Evolutionary conservation across 805 yeast genomes (phyloP).

Genomic region (Lachancea sp.): DNA sequence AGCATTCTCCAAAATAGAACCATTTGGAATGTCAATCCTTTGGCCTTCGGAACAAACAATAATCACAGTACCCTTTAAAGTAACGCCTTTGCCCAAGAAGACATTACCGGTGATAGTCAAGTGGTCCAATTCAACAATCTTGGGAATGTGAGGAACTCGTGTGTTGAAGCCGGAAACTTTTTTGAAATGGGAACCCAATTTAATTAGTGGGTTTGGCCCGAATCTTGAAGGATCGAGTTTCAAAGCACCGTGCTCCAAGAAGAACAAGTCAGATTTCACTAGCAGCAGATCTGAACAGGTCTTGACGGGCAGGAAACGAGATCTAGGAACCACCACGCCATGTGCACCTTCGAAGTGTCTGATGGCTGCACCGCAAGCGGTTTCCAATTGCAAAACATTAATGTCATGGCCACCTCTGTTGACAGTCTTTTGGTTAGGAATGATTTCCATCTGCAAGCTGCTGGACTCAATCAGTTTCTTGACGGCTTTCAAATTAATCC

Average conservation of each 20-base stretch:
- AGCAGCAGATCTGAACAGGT: slow-evolving; percentile 91
- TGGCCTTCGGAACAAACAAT: slow-evolving; percentile 97
- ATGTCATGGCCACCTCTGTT: slow-evolving; percentile 68
- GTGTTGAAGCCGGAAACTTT: slow-evolving; percentile 86
- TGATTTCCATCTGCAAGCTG: slow-evolving; percentile 83
- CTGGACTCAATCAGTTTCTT: slow-evolving; percentile 84
- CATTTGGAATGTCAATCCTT: slow-evolving; percentile 95
- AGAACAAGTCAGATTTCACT: slow-evolving; percentile 92
- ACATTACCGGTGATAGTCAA: slow-evolving; percentile 97
- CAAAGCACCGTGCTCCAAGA: slow-evolving; percentile 85
- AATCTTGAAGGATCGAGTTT: slow-evolving; percentile 78
- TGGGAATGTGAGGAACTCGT: slow-evolving; percentile 93
- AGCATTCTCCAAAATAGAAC: slow-evolving; percentile 88
- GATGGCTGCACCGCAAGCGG: slow-evolving; percentile 99
- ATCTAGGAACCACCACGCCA: slow-evolving; percentile 97
- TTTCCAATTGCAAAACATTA: slow-evolving; percentile 89
- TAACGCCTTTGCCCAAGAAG: slow-evolving; percentile 78
- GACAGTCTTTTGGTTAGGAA: slow-evolving; percentile 87
- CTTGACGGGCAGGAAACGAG: slow-evolving; percentile 96
- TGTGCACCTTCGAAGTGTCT: slow-evolving; percentile 92
- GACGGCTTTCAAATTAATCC: slow-evolving; percentile 93
- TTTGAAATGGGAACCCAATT: slow-evolving; percentile 94
- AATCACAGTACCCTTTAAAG: slow-evolving; percentile 93
- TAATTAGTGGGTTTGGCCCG: slow-evolving; percentile 88
- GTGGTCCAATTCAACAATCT: slow-evolving; percentile 92